These are phyloP conservation scores for Camellia granthamiana DNA, from an alignment of 148 eudicot species.

Conservation along the genomic window DNA sequence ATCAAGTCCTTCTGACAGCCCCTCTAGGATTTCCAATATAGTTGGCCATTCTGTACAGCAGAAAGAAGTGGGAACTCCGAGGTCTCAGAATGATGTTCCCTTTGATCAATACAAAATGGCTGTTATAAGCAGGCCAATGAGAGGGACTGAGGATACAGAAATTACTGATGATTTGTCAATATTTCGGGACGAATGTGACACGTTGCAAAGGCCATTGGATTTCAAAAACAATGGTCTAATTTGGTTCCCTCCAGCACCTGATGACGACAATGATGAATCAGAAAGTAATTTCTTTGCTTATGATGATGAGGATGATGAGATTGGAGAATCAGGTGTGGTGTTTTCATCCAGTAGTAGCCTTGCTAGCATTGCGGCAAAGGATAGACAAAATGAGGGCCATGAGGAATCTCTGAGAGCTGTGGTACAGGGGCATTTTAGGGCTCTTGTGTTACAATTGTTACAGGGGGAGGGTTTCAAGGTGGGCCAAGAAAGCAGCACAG, in stretches of 20 bases:
- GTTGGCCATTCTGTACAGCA: constrained; percentile 61
- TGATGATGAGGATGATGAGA: constrained; percentile 83
- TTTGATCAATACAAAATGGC: constrained; percentile 40
- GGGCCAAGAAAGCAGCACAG: constrained; percentile 40
- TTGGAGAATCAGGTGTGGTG: constrained; percentile 50
- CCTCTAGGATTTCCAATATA: constrained; percentile 71
- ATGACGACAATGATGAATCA: constrained; percentile 59
- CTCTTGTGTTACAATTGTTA: constrained; percentile 86
- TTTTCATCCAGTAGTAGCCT: constrained; percentile 50
- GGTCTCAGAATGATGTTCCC: constrained; percentile 34
- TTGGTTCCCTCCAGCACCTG: constrained; percentile 93
- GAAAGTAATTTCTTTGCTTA: constrained; percentile 58
- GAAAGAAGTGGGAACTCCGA: constrained; percentile 49
- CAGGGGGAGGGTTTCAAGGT: constrained; percentile 65
- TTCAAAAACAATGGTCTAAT: constrained; percentile 68
- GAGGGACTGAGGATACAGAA: constrained; percentile 34
- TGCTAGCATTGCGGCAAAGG: constrained; percentile 37
- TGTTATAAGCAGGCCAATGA: constrained; percentile 48
- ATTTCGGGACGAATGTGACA: constrained; percentile 30
- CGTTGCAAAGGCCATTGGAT: constrained; percentile 54
- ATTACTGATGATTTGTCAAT: constrained; percentile 35
- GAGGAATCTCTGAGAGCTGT: constrained; percentile 56
- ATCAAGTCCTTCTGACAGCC: constrained; percentile 86
- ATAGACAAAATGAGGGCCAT: constrained; percentile 45
- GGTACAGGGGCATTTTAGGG: constrained; percentile 85